Evolutionary conservation across 139 green algal species (phyloP), one percentile per base, ranked within the genome.

Genomic region (Ulvella scutata): DNA sequence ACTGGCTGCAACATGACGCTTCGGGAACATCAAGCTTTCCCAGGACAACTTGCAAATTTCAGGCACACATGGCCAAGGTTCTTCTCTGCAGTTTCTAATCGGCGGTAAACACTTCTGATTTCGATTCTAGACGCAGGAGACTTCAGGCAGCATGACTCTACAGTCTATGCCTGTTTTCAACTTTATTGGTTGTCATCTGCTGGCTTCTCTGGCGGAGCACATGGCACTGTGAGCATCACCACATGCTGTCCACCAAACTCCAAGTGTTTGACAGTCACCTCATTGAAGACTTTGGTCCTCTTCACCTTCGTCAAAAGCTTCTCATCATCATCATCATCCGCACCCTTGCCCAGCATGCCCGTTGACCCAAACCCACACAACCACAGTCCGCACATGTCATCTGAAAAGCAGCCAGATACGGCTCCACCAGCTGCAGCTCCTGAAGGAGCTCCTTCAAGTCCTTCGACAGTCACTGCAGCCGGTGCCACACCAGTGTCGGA

Each of bases 191-290:
- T n/a, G n/a, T n/a, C n/a, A n/a, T n/a, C n/a, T n/a, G n/a, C n/a
- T n/a, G n/a, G n/a, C n/a, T n/a, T n/a, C n/a, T n/a, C n/a, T n/a
- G n/a, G n/a, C n/a, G n/a, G n/a, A n/a, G n/a, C n/a, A n/a, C n/a
- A n/a, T n/a, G 61, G 29, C 6, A 77, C 80, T 26, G 85, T 81
- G 60, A 87, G 80, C 78, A 94, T 73, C 31, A 81, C 81, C 0
- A 79, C 87, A 73, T 93, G 88, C 85, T 95, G 91, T 2, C 90
- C 88, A 28, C 91, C 91, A 75, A 95, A 89, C 37, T 87, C 77
- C 37, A 95, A 31, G 62, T 75, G 62, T 43, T 88, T 3, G 20
- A 88, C 80, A 4, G 72, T 44, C 4, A 77, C 44, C 31, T 84
- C 75, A 29, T 81, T 79, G 74, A 90, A 89, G 38, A 76, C 76